Evolutionary conservation across 1,284 basidiomycete species (phyloP).

Genomic region (Amylostereum areolatum): DNA sequence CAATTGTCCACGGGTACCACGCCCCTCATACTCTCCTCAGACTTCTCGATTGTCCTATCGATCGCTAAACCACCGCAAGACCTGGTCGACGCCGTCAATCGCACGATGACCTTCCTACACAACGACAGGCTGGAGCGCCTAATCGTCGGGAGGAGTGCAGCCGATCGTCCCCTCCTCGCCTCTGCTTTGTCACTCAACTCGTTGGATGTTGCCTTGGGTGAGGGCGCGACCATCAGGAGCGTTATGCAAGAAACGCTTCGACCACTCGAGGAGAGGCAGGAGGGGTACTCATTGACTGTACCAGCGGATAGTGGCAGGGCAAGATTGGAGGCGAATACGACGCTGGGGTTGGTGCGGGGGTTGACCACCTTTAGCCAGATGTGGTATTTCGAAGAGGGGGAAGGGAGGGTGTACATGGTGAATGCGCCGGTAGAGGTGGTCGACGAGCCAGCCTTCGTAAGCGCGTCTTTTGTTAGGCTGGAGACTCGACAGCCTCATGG

Average conservation of each 20-base stretch:
- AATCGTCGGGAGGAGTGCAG: constrained; percentile 42
- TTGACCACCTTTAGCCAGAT: constrained; percentile 81
- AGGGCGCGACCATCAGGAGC: constrained; percentile 13
- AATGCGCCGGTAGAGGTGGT: constrained; percentile 55
- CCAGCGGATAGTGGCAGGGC: constrained; percentile 57
- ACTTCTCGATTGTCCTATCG: constrained; percentile 38
- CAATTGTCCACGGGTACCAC: constrained; percentile 42
- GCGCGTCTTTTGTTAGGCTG: constrained; percentile 5
- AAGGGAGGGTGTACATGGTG: constrained; percentile 47
- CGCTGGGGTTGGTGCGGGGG: constrained; percentile 76
- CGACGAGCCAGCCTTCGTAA: constrained; percentile 62
- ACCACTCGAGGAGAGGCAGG: constrained; percentile 35
- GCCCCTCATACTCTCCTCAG: constrained; percentile 41
- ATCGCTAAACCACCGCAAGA: constrained; percentile 35
- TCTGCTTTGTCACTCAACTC: constrained; percentile 21
- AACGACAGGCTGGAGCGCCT: constrained; percentile 41
- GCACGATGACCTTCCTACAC: constrained; percentile 31
- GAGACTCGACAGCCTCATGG: neutral
- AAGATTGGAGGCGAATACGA: constrained; percentile 60
- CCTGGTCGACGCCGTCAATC: constrained; percentile 36
- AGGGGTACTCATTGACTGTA: constrained; percentile 62
- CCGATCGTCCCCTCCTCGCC: constrained; percentile 27
- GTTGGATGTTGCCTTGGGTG: constrained; percentile 38
- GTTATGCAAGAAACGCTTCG: constrained; percentile 53
- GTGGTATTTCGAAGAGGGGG: constrained; percentile 55